Evolutionary conservation across 1,284 basidiomycete species (phyloP).

Genomic region (Irpex lacteus): DNA sequence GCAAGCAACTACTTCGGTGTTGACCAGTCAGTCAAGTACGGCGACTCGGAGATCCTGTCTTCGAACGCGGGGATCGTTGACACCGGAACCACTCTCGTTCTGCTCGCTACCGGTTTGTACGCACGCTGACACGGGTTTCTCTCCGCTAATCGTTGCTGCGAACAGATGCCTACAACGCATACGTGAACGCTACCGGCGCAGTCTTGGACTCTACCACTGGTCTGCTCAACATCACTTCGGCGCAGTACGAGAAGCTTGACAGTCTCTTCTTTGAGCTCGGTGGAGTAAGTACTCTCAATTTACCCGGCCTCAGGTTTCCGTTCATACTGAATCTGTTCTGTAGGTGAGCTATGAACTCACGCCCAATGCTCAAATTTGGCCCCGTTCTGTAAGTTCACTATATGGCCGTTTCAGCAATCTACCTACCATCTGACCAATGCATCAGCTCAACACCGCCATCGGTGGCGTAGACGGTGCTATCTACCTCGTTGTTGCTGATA

Average conservation of each 20-base stretch:
- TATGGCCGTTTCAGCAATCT: background rate
- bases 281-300: conserved; percentile 10
- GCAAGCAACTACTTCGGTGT: conserved; percentile 61
- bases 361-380: conserved; percentile 14
- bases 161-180: conserved; percentile 31
- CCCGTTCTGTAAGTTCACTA: conserved; percentile 18
- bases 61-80: conserved; percentile 61
- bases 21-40: conserved; percentile 55
- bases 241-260: conserved; percentile 37
- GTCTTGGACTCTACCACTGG: conserved; percentile 35
- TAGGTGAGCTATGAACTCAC: conserved; percentile 5
- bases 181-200: conserved; percentile 36
- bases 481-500: conserved; percentile 28
- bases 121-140: background rate
- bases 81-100: conserved; percentile 44
- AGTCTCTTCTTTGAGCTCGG: conserved; percentile 42
- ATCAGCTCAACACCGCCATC: conserved; percentile 28
- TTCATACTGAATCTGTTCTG: background rate
- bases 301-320: background rate
- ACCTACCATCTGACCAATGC: background rate
- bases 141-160: background rate
- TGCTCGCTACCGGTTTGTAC: conserved; percentile 33
- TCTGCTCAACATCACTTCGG: conserved; percentile 35
- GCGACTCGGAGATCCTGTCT: conserved; percentile 40
- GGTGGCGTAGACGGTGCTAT: conserved; percentile 23